Base-by-base conservation (phyloP, 106 monocot genomes). In the Allium fistulosum region DNA sequence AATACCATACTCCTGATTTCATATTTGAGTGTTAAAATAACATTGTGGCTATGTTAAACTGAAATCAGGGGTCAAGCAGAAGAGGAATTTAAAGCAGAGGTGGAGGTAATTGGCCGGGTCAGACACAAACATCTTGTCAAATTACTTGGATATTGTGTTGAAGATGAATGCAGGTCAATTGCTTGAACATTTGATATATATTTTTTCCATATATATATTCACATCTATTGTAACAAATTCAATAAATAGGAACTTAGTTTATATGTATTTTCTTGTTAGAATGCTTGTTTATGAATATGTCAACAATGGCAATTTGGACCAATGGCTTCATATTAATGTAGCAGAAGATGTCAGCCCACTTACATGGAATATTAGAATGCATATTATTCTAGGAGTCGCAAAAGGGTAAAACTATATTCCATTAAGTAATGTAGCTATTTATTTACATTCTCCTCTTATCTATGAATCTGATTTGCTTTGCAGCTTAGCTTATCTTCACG, bases 261-360 rank as follows among this genome's bases (percentile, higher is more conserved):
- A 37, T 37, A 37, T 37, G 37, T 37, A 37, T 65, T 45, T 22
- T 61, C 60, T 7, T 10, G 11, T 12, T 61, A 81, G 81, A 58
- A 81, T 81, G 81, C 81, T 81, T n/a, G 81, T 81, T 10, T 81
- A 81, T 53, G 81, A 81, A 71, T 81, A 81, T 69, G 72, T 76
- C 15, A 72, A 67, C 68, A 81, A 81, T 53, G 81, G 81, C 8
- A 81, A 76, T 72, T 63, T 81, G 51, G 81, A 81, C 47, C 76
- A 58, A 51, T 81, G 81, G 81, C 71, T 81, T 62, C 81, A 72
- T 72, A 71, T 76, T 15, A 72, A 80, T 59, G n/a, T 71, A 0
- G 75, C 75, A 14, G 66, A 59, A 71, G 80, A 58, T 11, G 75
- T 60, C 46, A 80, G 66, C 64, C 80, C 80, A 17, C 50, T 80